Evolutionary conservation across 768 basidiomycete genomes (phyloP).

Genomic region (Lentinula sp.): DNA sequence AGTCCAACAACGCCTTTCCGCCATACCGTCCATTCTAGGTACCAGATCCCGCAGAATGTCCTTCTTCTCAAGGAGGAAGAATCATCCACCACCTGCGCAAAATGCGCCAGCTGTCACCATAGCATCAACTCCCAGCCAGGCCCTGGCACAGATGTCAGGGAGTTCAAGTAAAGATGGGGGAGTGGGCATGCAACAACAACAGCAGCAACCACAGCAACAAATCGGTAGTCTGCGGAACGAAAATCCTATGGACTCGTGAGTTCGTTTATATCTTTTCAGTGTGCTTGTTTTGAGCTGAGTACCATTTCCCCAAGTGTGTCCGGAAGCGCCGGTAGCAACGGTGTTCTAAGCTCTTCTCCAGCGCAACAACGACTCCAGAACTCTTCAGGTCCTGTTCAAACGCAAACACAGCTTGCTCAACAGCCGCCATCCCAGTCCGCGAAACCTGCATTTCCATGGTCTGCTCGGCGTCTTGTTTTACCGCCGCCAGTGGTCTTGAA

Average conservation of each 20-base stretch:
- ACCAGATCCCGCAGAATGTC: constrained; percentile 74
- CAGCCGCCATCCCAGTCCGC: constrained; percentile 34
- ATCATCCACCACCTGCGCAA: constrained; percentile 43
- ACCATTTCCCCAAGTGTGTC: background rate
- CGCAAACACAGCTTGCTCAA: constrained; percentile 22
- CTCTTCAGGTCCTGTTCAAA: constrained; percentile 22
- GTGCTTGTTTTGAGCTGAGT: background rate
- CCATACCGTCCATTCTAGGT: constrained; percentile 67
- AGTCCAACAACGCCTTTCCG: constrained; percentile 20
- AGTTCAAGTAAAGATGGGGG: constrained; percentile 17
- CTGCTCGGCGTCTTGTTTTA: constrained; percentile 65
- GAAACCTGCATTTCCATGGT: constrained; percentile 67
- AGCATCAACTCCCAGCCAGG: constrained; percentile 61
- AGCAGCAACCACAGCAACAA: constrained; percentile 16
- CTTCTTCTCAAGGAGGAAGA: constrained; percentile 90
- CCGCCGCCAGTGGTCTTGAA: constrained; percentile 60
- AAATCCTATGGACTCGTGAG: constrained; percentile 28
- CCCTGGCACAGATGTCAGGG: constrained; percentile 51
- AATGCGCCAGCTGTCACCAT: constrained; percentile 45
- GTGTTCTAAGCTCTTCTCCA: constrained; percentile 2
- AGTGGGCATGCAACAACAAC: constrained; percentile 18
- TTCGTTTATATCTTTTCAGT: constrained; percentile 6
- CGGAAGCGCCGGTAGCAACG: constrained; percentile 5
- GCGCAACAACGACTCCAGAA: constrained; percentile 22
- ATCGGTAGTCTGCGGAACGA: constrained; percentile 10